These are phyloP conservation scores for Pythium aquatile DNA, from an alignment of 352 stramenopile species.

Conservation along the genomic window DNA sequence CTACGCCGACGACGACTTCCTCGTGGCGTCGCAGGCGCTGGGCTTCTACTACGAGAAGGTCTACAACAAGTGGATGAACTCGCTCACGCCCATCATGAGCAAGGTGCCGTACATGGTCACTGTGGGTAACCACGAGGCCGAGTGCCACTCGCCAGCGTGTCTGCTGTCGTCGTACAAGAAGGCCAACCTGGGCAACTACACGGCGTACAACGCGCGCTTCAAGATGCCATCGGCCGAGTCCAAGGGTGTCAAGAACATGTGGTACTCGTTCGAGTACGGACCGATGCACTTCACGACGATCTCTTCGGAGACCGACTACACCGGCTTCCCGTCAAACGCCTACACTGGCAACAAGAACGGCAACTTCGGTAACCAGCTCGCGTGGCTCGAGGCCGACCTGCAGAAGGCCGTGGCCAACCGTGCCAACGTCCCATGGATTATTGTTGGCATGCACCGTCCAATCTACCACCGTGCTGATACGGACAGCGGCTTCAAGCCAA, in stretches of 20 bases:
- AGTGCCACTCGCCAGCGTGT: slow-evolving; percentile 41
- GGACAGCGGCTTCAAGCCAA: slow-evolving; percentile 20
- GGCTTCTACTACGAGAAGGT: slow-evolving; percentile 40
- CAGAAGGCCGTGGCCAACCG: slow-evolving; percentile 50
- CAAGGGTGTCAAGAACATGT: slow-evolving; percentile 45
- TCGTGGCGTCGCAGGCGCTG: slow-evolving; percentile 22
- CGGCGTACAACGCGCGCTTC: slow-evolving; percentile 47
- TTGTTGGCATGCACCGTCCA: slow-evolving; percentile 72
- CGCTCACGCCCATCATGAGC: slow-evolving; percentile 33
- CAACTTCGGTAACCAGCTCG: slow-evolving; percentile 48
- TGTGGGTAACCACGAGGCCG: slow-evolving; percentile 66
- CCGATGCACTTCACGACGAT: slow-evolving; percentile 69
- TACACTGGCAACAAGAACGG: slow-evolving; percentile 34
- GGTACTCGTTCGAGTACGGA: slow-evolving; percentile 47
- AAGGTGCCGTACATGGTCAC: slow-evolving; percentile 65
- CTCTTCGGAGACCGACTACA: slow-evolving; percentile 64
- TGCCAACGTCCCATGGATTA: slow-evolving; percentile 56
- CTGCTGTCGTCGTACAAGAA: slow-evolving; percentile 36
- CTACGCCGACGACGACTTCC: slow-evolving; percentile 38
- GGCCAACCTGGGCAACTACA: slow-evolving; percentile 52
- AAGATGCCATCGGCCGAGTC: slow-evolving; percentile 47
- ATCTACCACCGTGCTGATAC: slow-evolving; percentile 43
- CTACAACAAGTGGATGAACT: slow-evolving; percentile 70
- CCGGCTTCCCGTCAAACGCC: slow-evolving; percentile 33
- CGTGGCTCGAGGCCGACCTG: slow-evolving; percentile 57